Evolutionary conservation across 2,329 filamentous ascomycete species (phyloP).

Genomic region (Monilinia laxa): DNA sequence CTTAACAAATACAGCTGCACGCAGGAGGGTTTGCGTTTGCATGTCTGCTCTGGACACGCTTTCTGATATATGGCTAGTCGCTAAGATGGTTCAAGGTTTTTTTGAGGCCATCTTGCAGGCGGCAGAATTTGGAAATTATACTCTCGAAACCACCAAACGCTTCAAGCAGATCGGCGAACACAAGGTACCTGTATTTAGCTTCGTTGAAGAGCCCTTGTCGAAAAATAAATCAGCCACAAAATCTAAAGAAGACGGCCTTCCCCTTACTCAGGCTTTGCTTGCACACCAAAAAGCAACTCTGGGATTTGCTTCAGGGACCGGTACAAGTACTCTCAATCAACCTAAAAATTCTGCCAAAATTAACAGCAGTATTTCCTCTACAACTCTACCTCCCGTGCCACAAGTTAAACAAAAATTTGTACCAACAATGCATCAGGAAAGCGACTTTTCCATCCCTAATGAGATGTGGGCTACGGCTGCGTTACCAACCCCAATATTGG

Average conservation of each 20-base stretch:
- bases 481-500: not conserved
- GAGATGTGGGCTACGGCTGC: not conserved
- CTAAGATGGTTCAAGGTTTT: conserved; percentile 95
- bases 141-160: not conserved
- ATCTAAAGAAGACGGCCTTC: not conserved
- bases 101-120: conserved; percentile 81
- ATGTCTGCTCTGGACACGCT: conserved; percentile 91
- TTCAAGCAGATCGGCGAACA: conserved; percentile 6
- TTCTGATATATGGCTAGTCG: conserved; percentile 92
- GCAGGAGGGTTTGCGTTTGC: conserved; percentile 81
- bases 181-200: not conserved
- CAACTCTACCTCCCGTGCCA: not conserved
- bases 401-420: not conserved
- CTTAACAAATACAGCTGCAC: conserved; percentile 80
- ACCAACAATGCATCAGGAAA: not conserved
- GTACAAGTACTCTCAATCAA: not conserved
- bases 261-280: conserved; percentile 3
- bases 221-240: not conserved
- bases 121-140: conserved; percentile 4
- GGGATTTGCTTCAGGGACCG: not conserved
- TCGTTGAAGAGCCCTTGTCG: not conserved
- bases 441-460: not conserved
- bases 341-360: not conserved
- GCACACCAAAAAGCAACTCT: conserved; percentile 12
- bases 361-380: not conserved